Evolutionary conservation across 345 rosid species (phyloP), one percentile per base, ranked within the genome.

Genomic region (Cardamine resedifolia): DNA sequence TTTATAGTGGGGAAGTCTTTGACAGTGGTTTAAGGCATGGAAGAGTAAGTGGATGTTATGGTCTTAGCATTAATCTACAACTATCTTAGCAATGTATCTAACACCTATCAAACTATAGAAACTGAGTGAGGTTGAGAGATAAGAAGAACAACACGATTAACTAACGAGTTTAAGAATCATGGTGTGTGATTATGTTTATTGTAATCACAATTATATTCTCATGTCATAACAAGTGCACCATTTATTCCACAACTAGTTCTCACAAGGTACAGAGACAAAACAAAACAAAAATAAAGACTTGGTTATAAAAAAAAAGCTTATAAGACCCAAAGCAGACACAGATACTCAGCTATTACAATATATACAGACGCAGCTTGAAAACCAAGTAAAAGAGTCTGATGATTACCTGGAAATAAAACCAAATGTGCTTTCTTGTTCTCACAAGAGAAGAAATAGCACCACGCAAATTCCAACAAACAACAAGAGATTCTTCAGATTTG

Each of bases 391-490:
- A 41, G 49, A 18, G 26, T 38, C 19, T 26, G 45, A 66, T 57
- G 64, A 63, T 55, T 55, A 76, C 75, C 75, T 62, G 34, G 34
- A 41, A 41, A 52, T 1, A 61, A 41, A 59, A 53, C 70, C 70
- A 20, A 49, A 19, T 8, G 8, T 57, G 24, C 26, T 58, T n/a
- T n/a, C n/a, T 16, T 6, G 38, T 12, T 44, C 1, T 87, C 79
- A 87, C 79, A 83, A 84, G 53, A 73, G 79, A 62, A 92, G 62
- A 74, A 91, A 65, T 3, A 88, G 57, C 19, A 88, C 12, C 57
- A 91, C 86, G 48, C 80, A 78, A 56, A 84, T 2, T 7, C 91
- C 96, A 20, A 90, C 72, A 12, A 92, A 19, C 33, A 88, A 0
- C 10, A 87, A 55, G 28, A 87, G 78, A 64, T 82, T 87, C 82